A percentile compares a stretch with the other conserved stretches of the same genome.
phyloP scores from a whole-genome alignment of 2,329 filamentous ascomycete genomes.

The Paradendryphiella salina region DNA sequence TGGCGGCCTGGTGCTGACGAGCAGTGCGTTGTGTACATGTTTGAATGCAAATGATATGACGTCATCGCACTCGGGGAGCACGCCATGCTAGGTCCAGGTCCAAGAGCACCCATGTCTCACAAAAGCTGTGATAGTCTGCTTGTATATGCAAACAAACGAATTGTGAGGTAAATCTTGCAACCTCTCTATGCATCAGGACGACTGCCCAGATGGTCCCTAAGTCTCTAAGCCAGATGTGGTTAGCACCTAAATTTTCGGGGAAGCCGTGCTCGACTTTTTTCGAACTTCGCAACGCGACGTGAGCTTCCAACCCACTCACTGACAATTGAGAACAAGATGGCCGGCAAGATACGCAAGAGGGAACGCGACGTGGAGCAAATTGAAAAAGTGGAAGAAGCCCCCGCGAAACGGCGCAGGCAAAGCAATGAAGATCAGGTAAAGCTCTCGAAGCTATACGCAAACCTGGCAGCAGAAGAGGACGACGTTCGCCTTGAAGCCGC shows the following conservation, averaged over 20 bases:
- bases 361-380: conserved; percentile 26
- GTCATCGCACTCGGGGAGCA: neutral
- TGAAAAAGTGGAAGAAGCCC: conserved; percentile 23
- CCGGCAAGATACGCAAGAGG: conserved; percentile 35
- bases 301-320: conserved; percentile 1
- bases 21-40: neutral
- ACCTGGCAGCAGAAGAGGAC: conserved; percentile 53
- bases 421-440: conserved; percentile 48
- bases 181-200: neutral
- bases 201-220: neutral
- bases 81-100: neutral
- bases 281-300: conserved; percentile 9
- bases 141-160: no score
- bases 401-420: conserved; percentile 41
- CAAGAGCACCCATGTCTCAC: neutral
- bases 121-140: no score
- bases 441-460: conserved; percentile 52
- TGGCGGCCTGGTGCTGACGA: neutral
- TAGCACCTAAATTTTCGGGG: conserved; percentile 15
- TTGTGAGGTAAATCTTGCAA: neutral
- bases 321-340: conserved; percentile 23
- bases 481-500: conserved; percentile 52
- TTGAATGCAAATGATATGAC: neutral
- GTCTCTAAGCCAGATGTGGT: conserved; percentile 1
- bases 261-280: conserved; percentile 13